Evolutionary conservation across 441 rosid genomes (phyloP), one percentile per base, ranked within the genome.

Genomic region (Melastoma candidum): DNA sequence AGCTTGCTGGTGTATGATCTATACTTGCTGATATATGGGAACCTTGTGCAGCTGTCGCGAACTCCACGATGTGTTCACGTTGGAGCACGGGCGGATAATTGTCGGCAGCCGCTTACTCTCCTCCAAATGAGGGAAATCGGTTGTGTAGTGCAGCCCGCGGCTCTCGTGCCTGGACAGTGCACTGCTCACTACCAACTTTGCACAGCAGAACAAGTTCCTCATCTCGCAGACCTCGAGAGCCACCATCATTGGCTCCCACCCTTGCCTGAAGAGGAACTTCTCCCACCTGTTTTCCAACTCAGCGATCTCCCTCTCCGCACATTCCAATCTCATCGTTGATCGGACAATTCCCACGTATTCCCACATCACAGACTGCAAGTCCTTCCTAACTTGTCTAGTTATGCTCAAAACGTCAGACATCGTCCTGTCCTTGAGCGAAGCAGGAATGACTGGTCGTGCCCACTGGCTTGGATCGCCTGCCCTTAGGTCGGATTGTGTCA

Each of bases 121-220:
- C 47, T 62, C 60, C 27, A 62, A 51, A 49, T 62, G 55, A n/a
- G 66, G 66, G 52, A 54, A 62, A 47, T 62, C 66, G 6, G 48
- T 26, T 17, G 80, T 93, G 75, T 88, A 93, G 78, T 93, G 97
- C 59, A 88, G 92, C 14, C 97, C 98, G 0, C 97, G 95, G 74
- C 96, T 93, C 61, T 93, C 98, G 1, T 84, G 97, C 73, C 98
- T 81, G 0, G 97, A 72, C 24, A 86, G 76, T 1, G 97, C 97
- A 12, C 98, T 93, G 83, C 85, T 86, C 53, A 83, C 81, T 12
- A 93, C 96, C 67, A 93, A 76, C 84, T 92, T 92, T 49, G 97
- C 90, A 11, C 97, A 85, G 44, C 96, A 88, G 53, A 93, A 80
- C 60, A 93, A 82, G 78, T 89, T 93, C 70, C 97, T 84, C 95